Conservation (phyloP, 306 rosid species). For the Lotus japonicus region DNA sequence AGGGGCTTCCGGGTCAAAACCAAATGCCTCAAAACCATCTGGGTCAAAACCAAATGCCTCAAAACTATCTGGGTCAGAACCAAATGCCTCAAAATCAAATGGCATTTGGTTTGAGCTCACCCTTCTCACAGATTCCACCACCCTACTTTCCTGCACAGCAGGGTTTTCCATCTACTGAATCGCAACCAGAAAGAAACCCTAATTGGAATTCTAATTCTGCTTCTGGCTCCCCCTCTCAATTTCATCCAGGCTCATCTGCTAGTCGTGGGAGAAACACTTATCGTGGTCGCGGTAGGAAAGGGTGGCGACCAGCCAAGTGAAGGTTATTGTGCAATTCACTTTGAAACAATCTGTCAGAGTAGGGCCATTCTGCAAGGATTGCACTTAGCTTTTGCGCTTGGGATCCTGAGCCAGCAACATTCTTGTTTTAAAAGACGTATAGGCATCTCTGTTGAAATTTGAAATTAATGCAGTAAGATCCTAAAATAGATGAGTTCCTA, state of each 20-base stretch:
- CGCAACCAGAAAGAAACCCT: constrained; percentile 27
- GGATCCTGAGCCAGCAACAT: too few relatives aligned
- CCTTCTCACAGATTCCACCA: constrained; percentile 30
- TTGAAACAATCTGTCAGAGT: not conserved
- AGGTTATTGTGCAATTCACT: not conserved
- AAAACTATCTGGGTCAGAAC: too few relatives aligned
- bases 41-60: too few relatives aligned
- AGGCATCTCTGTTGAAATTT: constrained; percentile 6
- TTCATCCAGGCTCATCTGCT: constrained; percentile 38
- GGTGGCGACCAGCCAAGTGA: constrained; percentile 49
- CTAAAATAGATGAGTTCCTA: not conserved
- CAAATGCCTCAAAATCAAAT: constrained; percentile 46
- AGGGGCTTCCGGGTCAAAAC: constrained; percentile 43
- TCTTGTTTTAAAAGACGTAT: too few relatives aligned
- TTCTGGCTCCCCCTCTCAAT: constrained; percentile 38
- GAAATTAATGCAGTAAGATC: not conserved
- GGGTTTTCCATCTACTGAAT: constrained; percentile 29
- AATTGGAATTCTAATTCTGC: constrained; percentile 22
- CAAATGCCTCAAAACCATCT: too few relatives aligned
- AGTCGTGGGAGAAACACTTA: constrained; percentile 35
- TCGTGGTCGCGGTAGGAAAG: constrained; percentile 45
- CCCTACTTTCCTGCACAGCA: constrained; percentile 21
- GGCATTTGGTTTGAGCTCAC: constrained; percentile 39
- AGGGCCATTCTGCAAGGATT: constrained; percentile 12
- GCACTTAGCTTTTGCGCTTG: too few relatives aligned